Conservation (phyloP, 1,139 yeast species). For the Yamadazyma sp. region DNA sequence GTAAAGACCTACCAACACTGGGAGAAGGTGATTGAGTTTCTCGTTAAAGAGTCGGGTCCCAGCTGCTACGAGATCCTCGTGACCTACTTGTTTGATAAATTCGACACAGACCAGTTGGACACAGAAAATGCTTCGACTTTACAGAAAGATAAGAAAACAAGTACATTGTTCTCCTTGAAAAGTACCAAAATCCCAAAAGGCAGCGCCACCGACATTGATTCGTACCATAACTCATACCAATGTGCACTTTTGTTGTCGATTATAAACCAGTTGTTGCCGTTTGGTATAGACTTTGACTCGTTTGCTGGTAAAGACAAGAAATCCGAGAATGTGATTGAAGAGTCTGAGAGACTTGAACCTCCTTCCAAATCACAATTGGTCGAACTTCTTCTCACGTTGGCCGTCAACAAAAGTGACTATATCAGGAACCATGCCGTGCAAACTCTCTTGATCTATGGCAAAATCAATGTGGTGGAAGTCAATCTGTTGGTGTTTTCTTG, state of each 20-base stretch:
- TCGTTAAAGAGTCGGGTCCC: slow-evolving; percentile 41
- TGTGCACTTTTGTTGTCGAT: slow-evolving; percentile 30
- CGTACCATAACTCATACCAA: slow-evolving; percentile 40
- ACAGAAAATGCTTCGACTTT: slow-evolving; percentile 3
- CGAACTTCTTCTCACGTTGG: slow-evolving; percentile 31
- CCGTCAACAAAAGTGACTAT: slow-evolving; percentile 33
- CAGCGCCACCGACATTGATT: slow-evolving; percentile 25
- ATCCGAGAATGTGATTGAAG: slow-evolving; percentile 13
- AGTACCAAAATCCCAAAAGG: slow-evolving; percentile 20
- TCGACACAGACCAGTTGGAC: slow-evolving; percentile 16
- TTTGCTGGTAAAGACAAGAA: slow-evolving; percentile 12
- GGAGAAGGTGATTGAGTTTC: slow-evolving; percentile 29
- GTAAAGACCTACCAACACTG: slow-evolving; percentile 31
- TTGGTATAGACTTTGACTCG: slow-evolving; percentile 36
- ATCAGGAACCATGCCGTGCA: slow-evolving; percentile 39
- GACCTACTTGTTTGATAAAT: slow-evolving; percentile 31
- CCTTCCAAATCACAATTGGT: slow-evolving; percentile 25
- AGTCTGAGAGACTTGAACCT: slow-evolving; percentile 25
- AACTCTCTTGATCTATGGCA: slow-evolving; percentile 33
- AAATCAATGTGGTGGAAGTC: slow-evolving; percentile 33
- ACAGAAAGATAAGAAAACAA: slow-evolving; percentile 12
- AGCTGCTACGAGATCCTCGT: slow-evolving; percentile 39
- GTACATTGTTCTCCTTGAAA: slow-evolving; percentile 10
- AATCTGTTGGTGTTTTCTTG: slow-evolving; percentile 36
- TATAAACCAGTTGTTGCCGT: slow-evolving; percentile 36